Base-by-base conservation (phyloP, 345 rosid genomes). In the Euphorbia pulcherrima region DNA sequence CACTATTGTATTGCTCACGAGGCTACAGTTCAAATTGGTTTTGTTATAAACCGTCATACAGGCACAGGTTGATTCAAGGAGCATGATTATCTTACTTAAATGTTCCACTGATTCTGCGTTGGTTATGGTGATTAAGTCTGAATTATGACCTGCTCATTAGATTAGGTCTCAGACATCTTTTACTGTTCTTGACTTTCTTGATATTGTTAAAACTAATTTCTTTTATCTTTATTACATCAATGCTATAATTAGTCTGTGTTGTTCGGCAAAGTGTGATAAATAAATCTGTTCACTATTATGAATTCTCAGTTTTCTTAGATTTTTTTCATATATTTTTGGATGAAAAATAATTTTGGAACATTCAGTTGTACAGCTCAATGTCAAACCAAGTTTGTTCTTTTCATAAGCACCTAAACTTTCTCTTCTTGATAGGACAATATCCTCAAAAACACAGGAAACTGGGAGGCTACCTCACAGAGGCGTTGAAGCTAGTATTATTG, bases 401-500 rank as follows among this genome's bases (percentile, higher is more conserved):
- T 60, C 29, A 6, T 26, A 20, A 64, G 69, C 53, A 66, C 64
- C 60, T 48, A 30, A 62, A 64, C 10, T 26, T 33, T 60, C 75
- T 64, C 75, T 35, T 61, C 23, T 69, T 78, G 79, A 66, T 86
- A 84, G 94, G 85, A 59, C 79, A 83, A 60, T 9, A 80, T 74
- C 76, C 85, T 21, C 61, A 81, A 63, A 87, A 78, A 78, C 78
- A 63, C 58, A 86, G 72, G 81, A 87, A 81, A 68, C 75, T 92
- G 44, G 89, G 83, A 73, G 78, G 71, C 69, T 74, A 83, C 78
- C 84, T 92, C 48, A 75, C 76, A 1, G 97, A 90, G 82, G 97
- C 95, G 74, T 68, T 92, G 82, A 92, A 92, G 83, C 90, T 90
- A 84, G 91, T 92, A 54, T 66, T 90, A 52, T 73, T 90, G 57